A percentile compares a stretch with the other conserved stretches of the same genome.
phyloP scores from a whole-genome alignment of 1,284 basidiomycete genomes.

The Golubevia pallescens region DNA sequence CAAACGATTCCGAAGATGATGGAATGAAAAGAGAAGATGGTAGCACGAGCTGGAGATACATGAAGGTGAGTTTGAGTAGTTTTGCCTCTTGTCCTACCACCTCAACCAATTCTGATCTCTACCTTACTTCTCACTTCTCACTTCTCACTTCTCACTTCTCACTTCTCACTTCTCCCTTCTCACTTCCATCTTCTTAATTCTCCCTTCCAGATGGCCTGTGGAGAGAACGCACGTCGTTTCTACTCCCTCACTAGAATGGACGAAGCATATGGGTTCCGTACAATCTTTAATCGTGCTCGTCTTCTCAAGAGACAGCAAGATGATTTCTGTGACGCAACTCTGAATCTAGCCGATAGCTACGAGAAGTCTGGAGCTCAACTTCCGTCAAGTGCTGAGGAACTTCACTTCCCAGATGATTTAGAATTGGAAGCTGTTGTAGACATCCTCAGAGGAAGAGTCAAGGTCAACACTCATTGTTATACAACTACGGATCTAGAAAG shows the following conservation, averaged over 20 bases:
- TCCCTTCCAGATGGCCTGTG: constrained; percentile 63
- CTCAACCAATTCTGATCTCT: not conserved
- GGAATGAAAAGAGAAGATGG: not conserved
- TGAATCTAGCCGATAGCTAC: constrained; percentile 10
- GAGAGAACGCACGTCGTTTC: constrained; percentile 68
- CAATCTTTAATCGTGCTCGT: constrained; percentile 75
- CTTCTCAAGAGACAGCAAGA: constrained; percentile 78
- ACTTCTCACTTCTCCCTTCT: not conserved
- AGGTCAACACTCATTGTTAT: constrained; percentile 81
- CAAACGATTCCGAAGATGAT: constrained; percentile 5
- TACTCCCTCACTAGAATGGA: constrained; percentile 69
- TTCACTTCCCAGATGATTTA: constrained; percentile 76
- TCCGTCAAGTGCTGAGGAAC: constrained; percentile 71
- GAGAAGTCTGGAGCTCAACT: constrained; percentile 69
- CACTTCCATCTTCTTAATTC: not conserved
- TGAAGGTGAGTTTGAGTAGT: constrained; percentile 9
- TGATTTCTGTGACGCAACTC: constrained; percentile 69
- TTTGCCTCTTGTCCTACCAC: not conserved
- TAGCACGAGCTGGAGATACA: constrained; percentile 39
- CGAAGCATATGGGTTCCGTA: constrained; percentile 70
- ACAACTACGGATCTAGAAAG: constrained; percentile 78
- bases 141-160: too few relatives aligned
- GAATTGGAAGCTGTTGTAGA: constrained; percentile 86
- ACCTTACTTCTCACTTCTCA: not conserved
- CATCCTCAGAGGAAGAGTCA: constrained; percentile 78